Evolutionary conservation across 2,329 filamentous ascomycete species (phyloP), one percentile per base, ranked within the genome.

Genomic region (Fusarium buxicola): DNA sequence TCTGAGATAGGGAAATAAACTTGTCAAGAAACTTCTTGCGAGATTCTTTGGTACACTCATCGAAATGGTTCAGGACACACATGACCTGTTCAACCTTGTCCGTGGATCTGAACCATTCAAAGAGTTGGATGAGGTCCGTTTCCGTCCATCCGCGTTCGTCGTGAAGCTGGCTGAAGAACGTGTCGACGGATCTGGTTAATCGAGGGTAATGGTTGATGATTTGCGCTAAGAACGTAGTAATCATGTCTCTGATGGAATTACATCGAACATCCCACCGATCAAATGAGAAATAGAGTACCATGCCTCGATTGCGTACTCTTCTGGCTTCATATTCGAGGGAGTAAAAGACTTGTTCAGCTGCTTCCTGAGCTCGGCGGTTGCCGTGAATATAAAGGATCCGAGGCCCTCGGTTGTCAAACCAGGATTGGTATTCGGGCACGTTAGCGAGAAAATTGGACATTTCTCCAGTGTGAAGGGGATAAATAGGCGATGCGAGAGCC

Each of bases 211-310:
- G 50, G 2, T 16, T 58, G 11, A 16, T 34, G 1, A 58, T 58
- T 8, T 58, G 55, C 0, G 55, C 41, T 8, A 58, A 2, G 1
- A 55, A 55, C 0, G 50, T 58, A 0, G 50, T 50, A 3, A 55
- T 55, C 35, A 55, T 41, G 6, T 58, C 50, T 18, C 55, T 31
- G 18, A 58, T 58, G 4, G 41, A 48, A 5, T 58, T 36, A 12
- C 41, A 45, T 3, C 55, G 55, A 2, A 58, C 50, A 2, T 58
- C 50, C 5, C 38, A 58, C 12, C 6, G 43, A 1, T 55, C 16
- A 9, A 55, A 58, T 2, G 50, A 55, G 16, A 55, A 58, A 10
- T 43, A 55, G 1, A 58, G 55, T 2, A 55, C 25, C 2, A n/a
- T 48, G 3, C 4, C 21, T 0, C 25, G n/a, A 3, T 24, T 35